Evolutionary conservation across 192 early-diverging fungal genomes (phyloP), one percentile per base, ranked within the genome.

Genomic region (Spinellus fusiger): DNA sequence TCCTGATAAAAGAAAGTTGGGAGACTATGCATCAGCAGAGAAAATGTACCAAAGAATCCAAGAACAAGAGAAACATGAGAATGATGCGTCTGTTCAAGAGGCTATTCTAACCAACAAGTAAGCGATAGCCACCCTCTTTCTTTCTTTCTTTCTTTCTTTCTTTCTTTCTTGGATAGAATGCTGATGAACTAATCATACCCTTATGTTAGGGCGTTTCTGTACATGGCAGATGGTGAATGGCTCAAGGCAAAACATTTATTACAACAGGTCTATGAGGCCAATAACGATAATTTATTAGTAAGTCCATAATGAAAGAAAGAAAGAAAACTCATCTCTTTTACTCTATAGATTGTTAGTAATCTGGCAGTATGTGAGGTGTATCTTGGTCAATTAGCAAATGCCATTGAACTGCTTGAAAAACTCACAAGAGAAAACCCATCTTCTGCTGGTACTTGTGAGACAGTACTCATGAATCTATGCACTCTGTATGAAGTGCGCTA

Each of bases 401-500:
- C 80, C 0, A 75, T 82, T 25, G 61, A 67, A 29, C 28, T 74
- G 16, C 29, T 82, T 9, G 77, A 82, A 48, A 44, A 49, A 9
- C 26, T 78, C 29, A 66, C 70, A 50, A 52, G 66, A 40, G 55
- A 76, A 16, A 64, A 76, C 20, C 77, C 75, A 4, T 69, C 65
- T 6, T 66, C 77, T 20, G 77, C 77, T 23, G 73, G 77, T 8
- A 64, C 73, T 26, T 73, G 77, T 28, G 77, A 77, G 54, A 66
- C 73, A 8, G 56, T 70, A 12, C 54, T 82, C 13, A 73, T 75
- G 56, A 82, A 82, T 49, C 55, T 82, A 66, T 78, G 77, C 50
- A 82, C 75, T 5, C 66, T 82, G 18, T 79, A 73, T 61, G 80
- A 82, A 33, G 62, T 82, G 16, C 52, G 80, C 18, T 75, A 69